Percentiles rank a stretch among this genome's conserved stretches.
phyloP scores from a whole-genome alignment of 192 early-diverging fungal genomes.

The Mortierella hygrophila region DNA sequence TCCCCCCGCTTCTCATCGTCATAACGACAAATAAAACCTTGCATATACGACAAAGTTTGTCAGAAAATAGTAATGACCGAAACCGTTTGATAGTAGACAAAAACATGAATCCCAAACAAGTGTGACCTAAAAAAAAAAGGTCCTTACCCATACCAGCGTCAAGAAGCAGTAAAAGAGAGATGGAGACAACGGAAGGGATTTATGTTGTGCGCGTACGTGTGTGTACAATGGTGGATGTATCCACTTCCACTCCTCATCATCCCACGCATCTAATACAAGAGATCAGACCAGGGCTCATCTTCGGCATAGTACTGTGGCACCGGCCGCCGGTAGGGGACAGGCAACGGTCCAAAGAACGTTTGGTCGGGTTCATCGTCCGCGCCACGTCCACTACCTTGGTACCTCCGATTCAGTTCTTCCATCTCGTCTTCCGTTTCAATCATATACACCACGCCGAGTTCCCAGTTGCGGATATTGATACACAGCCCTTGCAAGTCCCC shows the following conservation, averaged over 20 bases:
- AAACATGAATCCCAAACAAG: background rate
- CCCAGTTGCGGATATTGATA: slow-evolving; percentile 50
- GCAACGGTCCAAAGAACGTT: slow-evolving; percentile 49
- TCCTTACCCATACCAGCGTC: background rate
- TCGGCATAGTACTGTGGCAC: slow-evolving; percentile 14
- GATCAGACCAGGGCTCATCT: slow-evolving; percentile 28
- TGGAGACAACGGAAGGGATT: background rate
- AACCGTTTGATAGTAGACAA: background rate
- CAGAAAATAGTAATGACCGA: background rate
- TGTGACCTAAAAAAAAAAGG: background rate
- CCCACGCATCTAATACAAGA: background rate
- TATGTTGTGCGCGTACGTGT: background rate
- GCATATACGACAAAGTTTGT: no score
- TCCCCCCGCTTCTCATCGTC: no score
- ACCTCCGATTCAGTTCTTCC: slow-evolving; percentile 9
- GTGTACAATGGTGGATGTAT: background rate
- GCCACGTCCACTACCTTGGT: background rate
- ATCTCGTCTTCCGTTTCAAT: slow-evolving; percentile 42
- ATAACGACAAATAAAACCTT: no score
- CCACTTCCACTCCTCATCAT: background rate
- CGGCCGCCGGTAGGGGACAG: slow-evolving; percentile 42
- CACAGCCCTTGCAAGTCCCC: slow-evolving; percentile 1
- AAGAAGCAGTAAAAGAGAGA: background rate
- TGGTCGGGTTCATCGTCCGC: slow-evolving; percentile 3
- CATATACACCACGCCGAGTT: slow-evolving; percentile 30